These are phyloP conservation scores for Dendrocalamus sinicus DNA, from an alignment of 176 grass and related monocot species.

Conservation along the genomic window DNA sequence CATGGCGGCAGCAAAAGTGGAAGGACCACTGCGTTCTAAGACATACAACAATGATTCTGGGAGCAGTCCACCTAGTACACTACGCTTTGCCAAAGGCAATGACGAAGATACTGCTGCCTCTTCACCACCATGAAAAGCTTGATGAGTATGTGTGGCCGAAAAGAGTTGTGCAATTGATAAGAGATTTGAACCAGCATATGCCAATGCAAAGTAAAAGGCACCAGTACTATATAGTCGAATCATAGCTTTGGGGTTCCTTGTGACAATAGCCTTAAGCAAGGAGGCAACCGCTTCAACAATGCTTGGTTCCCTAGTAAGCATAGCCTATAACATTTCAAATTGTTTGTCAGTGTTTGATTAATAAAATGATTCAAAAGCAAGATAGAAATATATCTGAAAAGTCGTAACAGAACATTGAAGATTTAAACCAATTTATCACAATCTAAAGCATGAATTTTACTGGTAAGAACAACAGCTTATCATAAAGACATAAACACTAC, in stretches of 20 bases:
- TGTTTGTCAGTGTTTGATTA: conserved; percentile 1
- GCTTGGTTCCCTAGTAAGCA: conserved; percentile 94
- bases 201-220: conserved; percentile 90
- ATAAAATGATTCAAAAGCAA: conserved; percentile 23
- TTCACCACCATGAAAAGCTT: conserved; percentile 99
- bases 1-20: conserved; percentile 86
- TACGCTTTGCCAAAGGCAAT: conserved; percentile 92
- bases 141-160: conserved; percentile 86
- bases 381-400: conserved; percentile 36
- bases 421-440: conserved; percentile 10
- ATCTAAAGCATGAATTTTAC: conserved; percentile 26
- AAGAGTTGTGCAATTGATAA: conserved; percentile 90
- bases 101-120: conserved; percentile 95
- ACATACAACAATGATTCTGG: conserved; percentile 97
- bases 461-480: conserved; percentile 31
- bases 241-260: conserved; percentile 98
- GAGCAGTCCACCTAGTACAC: conserved; percentile 88
- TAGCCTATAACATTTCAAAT: conserved; percentile 61
- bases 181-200: conserved; percentile 96
- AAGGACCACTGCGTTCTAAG: conserved; percentile 88
- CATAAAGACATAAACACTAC: conserved; percentile 24
- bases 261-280: conserved; percentile 93
- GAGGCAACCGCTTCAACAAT: conserved; percentile 90
- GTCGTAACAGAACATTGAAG: background rate
- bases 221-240: conserved; percentile 94